Evolutionary conservation across 768 basidiomycete species (phyloP).

Genomic region (Trametes cinnabarina): DNA sequence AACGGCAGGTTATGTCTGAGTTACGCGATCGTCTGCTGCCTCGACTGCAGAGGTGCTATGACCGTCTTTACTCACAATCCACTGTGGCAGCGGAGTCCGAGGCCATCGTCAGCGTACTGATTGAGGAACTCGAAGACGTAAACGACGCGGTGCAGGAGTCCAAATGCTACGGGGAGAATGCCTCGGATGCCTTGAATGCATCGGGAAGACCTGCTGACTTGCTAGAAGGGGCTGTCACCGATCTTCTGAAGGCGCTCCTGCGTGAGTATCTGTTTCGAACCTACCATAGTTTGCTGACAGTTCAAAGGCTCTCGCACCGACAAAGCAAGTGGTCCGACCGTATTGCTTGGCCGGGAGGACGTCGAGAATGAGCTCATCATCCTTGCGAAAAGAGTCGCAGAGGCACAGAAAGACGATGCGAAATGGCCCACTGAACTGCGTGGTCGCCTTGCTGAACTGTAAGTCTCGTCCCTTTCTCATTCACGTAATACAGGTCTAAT

Average conservation of each 20-base stretch:
- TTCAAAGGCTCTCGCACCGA: background rate
- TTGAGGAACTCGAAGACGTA: conserved; percentile 33
- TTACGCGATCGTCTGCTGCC: conserved; percentile 18
- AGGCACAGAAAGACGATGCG: conserved; percentile 1
- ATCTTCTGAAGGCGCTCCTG: conserved; percentile 11
- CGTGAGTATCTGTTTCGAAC: conserved; percentile 1
- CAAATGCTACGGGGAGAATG: no score
- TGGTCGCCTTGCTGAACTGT: conserved; percentile 3
- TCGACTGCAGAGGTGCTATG: conserved; percentile 27
- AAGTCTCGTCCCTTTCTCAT: background rate
- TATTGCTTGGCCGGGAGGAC: conserved; percentile 17
- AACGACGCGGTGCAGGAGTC: conserved; percentile 11
- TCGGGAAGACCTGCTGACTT: background rate
- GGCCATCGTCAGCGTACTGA: conserved; percentile 33
- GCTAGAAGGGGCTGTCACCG: background rate
- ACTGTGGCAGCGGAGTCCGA: conserved; percentile 30
- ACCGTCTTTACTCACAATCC: conserved; percentile 21
- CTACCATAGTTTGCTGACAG: background rate
- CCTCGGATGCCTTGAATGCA: no score
- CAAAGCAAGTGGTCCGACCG: conserved; percentile 2
- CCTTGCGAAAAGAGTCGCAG: background rate
- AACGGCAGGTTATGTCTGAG: background rate
- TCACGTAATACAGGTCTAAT: no score
- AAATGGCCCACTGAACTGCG: conserved; percentile 7
- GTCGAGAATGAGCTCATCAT: conserved; percentile 2